Conservation (phyloP, 2,329 filamentous ascomycete species). For the Conoideocrella luteorostrata region DNA sequence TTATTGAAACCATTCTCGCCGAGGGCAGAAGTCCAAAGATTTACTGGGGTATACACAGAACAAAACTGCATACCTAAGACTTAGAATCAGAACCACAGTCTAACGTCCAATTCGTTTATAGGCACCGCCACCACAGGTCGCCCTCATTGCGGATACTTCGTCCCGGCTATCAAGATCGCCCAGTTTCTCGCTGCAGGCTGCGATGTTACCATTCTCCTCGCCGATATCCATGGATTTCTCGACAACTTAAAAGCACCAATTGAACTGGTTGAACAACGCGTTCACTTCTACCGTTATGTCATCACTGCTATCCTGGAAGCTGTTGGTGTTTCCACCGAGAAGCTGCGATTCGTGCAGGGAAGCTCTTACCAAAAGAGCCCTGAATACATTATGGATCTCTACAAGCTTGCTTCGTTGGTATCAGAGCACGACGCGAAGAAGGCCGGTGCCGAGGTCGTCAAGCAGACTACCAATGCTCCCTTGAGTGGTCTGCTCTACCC, state of each 20-base stretch:
- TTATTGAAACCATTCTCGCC: constrained; percentile 67
- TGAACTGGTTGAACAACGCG: constrained; percentile 76
- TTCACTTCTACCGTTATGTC: constrained; percentile 73
- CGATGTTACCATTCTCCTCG: constrained; percentile 71
- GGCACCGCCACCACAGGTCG: constrained; percentile 79
- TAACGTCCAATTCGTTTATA: constrained; percentile 17
- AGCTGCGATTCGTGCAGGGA: constrained; percentile 77
- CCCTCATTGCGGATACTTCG: constrained; percentile 85
- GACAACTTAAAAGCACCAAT: constrained; percentile 82
- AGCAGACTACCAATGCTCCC: constrained; percentile 74
- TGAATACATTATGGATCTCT: constrained; percentile 84
- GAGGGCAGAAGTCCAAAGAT: constrained; percentile 67
- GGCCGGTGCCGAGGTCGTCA: constrained; percentile 89
- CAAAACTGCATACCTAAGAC: too few species aligned
- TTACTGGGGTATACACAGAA: constrained; percentile 83
- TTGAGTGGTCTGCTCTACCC: constrained; percentile 44
- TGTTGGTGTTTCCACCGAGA: constrained; percentile 71
- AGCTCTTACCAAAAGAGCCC: constrained; percentile 70
- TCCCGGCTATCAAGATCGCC: constrained; percentile 82
- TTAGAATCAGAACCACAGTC: too few species aligned
- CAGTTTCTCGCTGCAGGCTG: constrained; percentile 81
- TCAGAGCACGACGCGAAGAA: constrained; percentile 80
- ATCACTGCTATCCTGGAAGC: constrained; percentile 71
- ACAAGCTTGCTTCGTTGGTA: constrained; percentile 63
- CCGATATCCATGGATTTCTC: constrained; percentile 70